Conservation (phyloP, 148 eudicot species). For the Diospyros lotus region DNA sequence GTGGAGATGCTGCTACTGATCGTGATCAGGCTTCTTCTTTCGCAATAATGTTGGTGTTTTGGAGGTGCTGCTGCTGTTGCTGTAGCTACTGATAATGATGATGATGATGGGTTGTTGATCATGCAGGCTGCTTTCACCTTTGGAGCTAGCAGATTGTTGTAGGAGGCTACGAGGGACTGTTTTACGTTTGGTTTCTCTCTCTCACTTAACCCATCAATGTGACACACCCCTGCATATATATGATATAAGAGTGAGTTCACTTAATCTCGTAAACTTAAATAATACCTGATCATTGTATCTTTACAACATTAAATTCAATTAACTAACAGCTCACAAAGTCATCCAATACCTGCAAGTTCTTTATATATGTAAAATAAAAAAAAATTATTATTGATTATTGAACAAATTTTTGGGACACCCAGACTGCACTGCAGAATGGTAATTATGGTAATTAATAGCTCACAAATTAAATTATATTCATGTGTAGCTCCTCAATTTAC, state of each 20-base stretch:
- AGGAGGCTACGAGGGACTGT: conserved; percentile 65
- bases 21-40: neutral
- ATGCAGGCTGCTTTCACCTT: conserved; percentile 55
- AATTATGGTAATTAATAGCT: too few species aligned
- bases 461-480: too few species aligned
- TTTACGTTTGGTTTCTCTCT: conserved; percentile 58
- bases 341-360: too few species aligned
- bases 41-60: conserved; percentile 6
- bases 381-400: too few species aligned
- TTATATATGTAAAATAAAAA: too few species aligned
- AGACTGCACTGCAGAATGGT: too few species aligned
- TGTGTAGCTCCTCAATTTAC: too few species aligned
- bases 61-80: conserved; percentile 11
- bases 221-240: conserved; percentile 57
- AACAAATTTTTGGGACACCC: too few species aligned
- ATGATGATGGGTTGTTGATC: conserved; percentile 4
- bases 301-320: too few species aligned
- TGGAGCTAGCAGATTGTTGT: conserved; percentile 56
- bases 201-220: conserved; percentile 45
- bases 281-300: too few species aligned
- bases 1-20: conserved; percentile 22
- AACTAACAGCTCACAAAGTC: too few species aligned
- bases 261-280: too few species aligned
- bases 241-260: neutral
- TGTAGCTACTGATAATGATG: neutral